Evolutionary conservation across 345 rosid species (phyloP).

Genomic region (Ceriops decandra): DNA sequence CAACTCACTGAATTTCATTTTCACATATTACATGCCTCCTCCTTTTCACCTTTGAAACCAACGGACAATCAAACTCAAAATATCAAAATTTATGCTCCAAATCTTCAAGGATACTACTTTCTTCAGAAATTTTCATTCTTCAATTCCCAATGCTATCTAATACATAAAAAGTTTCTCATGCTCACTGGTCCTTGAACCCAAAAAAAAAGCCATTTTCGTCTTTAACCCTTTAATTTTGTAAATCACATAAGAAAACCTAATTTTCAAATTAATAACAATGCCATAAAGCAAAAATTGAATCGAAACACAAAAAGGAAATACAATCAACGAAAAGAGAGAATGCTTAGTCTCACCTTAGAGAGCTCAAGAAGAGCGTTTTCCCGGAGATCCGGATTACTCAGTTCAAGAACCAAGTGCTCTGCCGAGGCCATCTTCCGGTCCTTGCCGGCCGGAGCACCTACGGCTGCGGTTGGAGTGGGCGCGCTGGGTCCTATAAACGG

Average conservation of each 20-base stretch:
- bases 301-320: not conserved
- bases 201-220: not conserved
- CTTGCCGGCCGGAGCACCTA: conserved; percentile 56
- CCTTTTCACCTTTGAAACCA: not conserved
- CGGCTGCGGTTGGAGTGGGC: conserved; percentile 25
- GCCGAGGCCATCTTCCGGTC: conserved; percentile 91
- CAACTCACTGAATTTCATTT: too few relatives aligned
- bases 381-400: conserved; percentile 87
- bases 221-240: not conserved
- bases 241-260: not conserved
- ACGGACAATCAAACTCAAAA: not conserved
- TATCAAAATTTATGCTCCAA: not conserved
- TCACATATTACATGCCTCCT: too few relatives aligned
- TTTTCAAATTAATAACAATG: not conserved
- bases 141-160: not conserved
- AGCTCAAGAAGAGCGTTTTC: conserved; percentile 79
- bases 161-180: not conserved
- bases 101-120: not conserved
- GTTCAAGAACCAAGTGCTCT: conserved; percentile 88
- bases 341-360: conserved; percentile 45
- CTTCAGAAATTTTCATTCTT: not conserved
- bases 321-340: not conserved
- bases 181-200: not conserved
- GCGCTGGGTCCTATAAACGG: conserved; percentile 57
- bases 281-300: not conserved